Evolutionary conservation across 2,329 filamentous ascomycete genomes (phyloP), one percentile per base, ranked within the genome.

Genomic region (Aspergillus tanneri): DNA sequence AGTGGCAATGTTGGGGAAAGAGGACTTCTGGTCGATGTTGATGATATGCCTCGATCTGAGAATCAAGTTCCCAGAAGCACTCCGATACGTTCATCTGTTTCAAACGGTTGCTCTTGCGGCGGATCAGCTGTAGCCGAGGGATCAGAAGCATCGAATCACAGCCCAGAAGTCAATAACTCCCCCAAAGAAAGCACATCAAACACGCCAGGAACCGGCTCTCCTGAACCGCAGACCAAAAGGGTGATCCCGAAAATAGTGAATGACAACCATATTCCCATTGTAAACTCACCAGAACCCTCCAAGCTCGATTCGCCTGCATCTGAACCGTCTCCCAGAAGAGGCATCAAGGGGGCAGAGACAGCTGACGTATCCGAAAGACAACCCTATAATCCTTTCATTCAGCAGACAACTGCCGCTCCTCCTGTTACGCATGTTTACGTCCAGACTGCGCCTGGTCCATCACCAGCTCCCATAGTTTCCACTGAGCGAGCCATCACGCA

Each of bases 381-480:
- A 22, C 24, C 44, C 32, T 18, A 34, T 19, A 50, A 54, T 4
- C 55, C 55, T 19, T 49, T 57, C 25, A 24, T 50, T n/a, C 44
- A 51, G 16, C 44, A 48, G 18, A 39, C 24, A 19, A 34, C 27
- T 8, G 43, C 37, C 21, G 24, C 24, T 12, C 48, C 45, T 3
- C 51, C 48, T 16, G 42, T 46, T 12, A 47, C 44, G 3, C 41
- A 50, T 27, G 44, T 47, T 9, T 39, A 43, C 14, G 8, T 46
- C 10, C 46, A 48, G 28, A 24, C 47, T 23, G 35, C 55, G 4
- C 53, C 57, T 36, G 61, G 56, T 7, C 75, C 79, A 16, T 62
- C 74, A 23, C 79, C 81, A 2, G 80, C 82, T 0, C 79, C 81
- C 1, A 83, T 84, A 52, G 81, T 80, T 9, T 50, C 55, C 21